Conservation (phyloP, 345 rosid genomes). For the Eucalyptus regnans region DNA sequence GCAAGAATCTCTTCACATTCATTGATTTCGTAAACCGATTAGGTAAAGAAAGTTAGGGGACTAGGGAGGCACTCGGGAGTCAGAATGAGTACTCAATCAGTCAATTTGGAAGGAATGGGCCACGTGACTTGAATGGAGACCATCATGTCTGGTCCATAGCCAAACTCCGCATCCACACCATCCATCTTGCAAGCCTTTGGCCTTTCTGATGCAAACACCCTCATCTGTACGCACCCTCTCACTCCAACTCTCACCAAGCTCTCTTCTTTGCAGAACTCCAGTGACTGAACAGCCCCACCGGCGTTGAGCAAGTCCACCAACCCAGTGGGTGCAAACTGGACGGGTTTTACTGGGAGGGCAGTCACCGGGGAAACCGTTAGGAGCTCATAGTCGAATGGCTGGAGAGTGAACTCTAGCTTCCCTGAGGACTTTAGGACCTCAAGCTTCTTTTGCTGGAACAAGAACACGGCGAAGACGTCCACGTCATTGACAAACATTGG, state of each 20-base stretch:
- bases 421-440: constrained; percentile 31
- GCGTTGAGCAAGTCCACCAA: constrained; percentile 76
- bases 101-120: constrained; percentile 23
- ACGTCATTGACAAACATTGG: constrained; percentile 56
- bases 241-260: constrained; percentile 26
- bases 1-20: not conserved
- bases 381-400: constrained; percentile 74
- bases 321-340: constrained; percentile 67
- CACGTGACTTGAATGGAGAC: constrained; percentile 52
- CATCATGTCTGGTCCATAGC: constrained; percentile 33
- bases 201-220: constrained; percentile 48
- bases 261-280: constrained; percentile 9
- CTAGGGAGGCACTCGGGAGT: not conserved
- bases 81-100: constrained; percentile 42
- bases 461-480: constrained; percentile 48
- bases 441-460: constrained; percentile 55
- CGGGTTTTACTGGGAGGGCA: not conserved
- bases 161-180: constrained; percentile 44
- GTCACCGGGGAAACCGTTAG: constrained; percentile 59
- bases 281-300: constrained; percentile 69
- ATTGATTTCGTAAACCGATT: not conserved
- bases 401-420: constrained; percentile 40
- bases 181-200: constrained; percentile 52
- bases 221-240: constrained; percentile 61
- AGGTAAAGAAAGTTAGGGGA: not conserved